phyloP scores from a whole-genome alignment of 2,329 filamentous ascomycete genomes.

The Venturia nashicola region DNA sequence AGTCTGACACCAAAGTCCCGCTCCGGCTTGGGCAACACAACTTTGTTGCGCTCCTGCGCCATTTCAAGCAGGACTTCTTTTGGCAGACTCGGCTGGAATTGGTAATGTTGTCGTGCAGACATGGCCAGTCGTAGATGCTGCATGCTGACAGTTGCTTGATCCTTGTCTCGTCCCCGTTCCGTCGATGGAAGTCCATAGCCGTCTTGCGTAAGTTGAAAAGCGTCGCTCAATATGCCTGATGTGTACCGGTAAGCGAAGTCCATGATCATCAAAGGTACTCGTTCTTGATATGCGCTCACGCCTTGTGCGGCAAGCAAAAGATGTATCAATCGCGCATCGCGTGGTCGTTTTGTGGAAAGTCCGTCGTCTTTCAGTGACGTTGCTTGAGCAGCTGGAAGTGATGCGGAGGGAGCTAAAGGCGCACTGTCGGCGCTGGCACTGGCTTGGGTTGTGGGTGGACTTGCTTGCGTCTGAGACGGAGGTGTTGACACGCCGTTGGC shows the following conservation, averaged over 20 bases:
- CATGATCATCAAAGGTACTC: conserved; percentile 69
- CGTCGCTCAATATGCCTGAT: conserved; percentile 57
- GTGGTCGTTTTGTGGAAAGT: conserved; percentile 33
- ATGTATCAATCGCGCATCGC: conserved; percentile 69
- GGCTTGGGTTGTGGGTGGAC: conserved; percentile 13
- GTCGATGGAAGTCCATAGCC: conserved; percentile 39
- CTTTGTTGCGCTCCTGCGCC: conserved; percentile 57
- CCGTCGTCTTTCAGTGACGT: conserved; percentile 23
- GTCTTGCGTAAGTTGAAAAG: conserved; percentile 55
- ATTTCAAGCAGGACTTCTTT: conserved; percentile 70
- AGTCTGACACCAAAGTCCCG: conserved; percentile 45
- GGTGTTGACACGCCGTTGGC: conserved; percentile 28
- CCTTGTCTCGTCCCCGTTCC: background rate
- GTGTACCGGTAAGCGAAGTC: conserved; percentile 82
- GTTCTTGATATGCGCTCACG: conserved; percentile 68
- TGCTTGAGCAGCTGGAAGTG: conserved; percentile 18
- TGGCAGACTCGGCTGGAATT: conserved; percentile 43
- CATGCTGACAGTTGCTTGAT: conserved; percentile 3
- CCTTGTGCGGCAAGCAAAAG: conserved; percentile 68
- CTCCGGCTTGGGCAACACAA: conserved; percentile 47
- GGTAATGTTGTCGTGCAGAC: conserved; percentile 52
- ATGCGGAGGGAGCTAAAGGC: conserved; percentile 11
- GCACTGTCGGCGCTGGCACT: conserved; percentile 6
- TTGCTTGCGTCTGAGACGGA: conserved; percentile 17
- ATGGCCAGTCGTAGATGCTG: conserved; percentile 54